These are phyloP conservation scores for Blechomonas ayalai DNA, from an alignment of 208 protist species.

Conservation along the genomic window DNA sequence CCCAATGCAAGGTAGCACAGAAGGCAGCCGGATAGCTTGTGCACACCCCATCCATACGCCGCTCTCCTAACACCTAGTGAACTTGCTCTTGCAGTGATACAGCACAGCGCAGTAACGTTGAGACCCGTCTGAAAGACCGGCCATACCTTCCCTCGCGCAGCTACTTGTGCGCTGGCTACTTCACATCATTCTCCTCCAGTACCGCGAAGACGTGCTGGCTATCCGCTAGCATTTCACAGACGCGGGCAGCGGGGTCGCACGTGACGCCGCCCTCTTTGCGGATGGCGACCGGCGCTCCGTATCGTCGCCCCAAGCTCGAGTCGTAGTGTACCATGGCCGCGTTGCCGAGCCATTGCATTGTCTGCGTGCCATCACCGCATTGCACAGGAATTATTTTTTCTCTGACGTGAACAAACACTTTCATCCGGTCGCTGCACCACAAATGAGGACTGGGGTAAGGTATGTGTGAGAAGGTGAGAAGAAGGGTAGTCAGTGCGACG, in stretches of 20 bases:
- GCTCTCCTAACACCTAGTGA: too few species aligned
- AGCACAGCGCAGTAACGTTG: too few species aligned
- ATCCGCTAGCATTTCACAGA: conserved; percentile 77
- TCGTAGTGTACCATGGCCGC: conserved; percentile 90
- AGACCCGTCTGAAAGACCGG: too few species aligned
- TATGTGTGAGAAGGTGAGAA: too few species aligned
- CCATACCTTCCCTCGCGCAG: too few species aligned
- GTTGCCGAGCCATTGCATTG: conserved; percentile 75
- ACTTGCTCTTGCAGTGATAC: too few species aligned
- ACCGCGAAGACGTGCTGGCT: conserved; percentile 80
- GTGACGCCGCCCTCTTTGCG: conserved; percentile 77
- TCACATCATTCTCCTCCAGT: conserved; percentile 20
- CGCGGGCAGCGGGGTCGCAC: conserved; percentile 53
- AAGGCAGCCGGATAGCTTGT: too few species aligned
- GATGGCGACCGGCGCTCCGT: conserved; percentile 59
- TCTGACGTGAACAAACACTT: conserved; percentile 74
- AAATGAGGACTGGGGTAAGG: background rate
- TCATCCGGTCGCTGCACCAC: conserved; percentile 27
- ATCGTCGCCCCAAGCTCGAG: conserved; percentile 46
- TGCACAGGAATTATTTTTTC: conserved; percentile 77
- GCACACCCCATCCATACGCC: too few species aligned
- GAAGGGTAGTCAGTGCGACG: too few species aligned
- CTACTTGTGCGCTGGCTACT: too few species aligned
- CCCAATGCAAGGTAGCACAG: too few species aligned
- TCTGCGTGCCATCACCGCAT: conserved; percentile 84